Percentiles rank a stretch among this genome's conserved stretches.
Evolutionary conservation across 2,329 filamentous ascomycete genomes (phyloP).

Genomic region (Epichloe amarillans): DNA sequence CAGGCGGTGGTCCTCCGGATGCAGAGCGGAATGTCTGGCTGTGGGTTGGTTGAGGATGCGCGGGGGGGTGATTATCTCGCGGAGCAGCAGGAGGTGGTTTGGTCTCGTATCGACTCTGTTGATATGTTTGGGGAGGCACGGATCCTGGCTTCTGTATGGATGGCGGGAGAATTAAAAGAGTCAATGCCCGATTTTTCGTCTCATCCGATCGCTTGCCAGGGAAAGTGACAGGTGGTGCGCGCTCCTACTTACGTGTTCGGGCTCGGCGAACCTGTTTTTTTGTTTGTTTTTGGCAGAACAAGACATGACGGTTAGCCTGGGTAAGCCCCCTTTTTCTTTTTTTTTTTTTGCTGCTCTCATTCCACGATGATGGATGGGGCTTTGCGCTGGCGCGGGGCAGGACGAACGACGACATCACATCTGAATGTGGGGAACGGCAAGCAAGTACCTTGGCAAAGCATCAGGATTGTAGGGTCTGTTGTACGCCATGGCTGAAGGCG

Average conservation of each 20-base stretch:
- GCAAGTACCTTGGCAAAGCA: constrained; percentile 72
- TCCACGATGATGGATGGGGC: background rate
- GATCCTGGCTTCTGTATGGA: constrained; percentile 22
- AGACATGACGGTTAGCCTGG: background rate
- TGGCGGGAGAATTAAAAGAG: background rate
- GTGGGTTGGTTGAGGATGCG: constrained; percentile 3
- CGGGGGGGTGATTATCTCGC: constrained; percentile 4
- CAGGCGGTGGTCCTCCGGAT: background rate
- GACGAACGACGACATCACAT: constrained; percentile 3
- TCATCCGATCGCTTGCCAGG: background rate
- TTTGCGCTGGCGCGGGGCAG: background rate
- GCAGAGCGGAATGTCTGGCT: background rate
- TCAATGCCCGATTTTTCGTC: background rate
- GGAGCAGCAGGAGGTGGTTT: constrained; percentile 28
- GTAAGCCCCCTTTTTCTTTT: too few relatives aligned
- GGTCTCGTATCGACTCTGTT: constrained; percentile 31
- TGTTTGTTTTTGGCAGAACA: background rate
- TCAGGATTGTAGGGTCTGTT: constrained; percentile 89
- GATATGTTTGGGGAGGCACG: constrained; percentile 10
- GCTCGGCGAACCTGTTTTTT: constrained; percentile 54
- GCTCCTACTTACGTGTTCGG: constrained; percentile 44
- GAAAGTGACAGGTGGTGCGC: constrained; percentile 3
- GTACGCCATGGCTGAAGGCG: constrained; percentile 64
- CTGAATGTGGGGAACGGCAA: background rate
- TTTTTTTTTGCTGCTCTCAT: background rate